A percentile compares a stretch with the other conserved stretches of the same genome.
Evolutionary conservation across 2,329 filamentous ascomycete genomes (phyloP).

Genomic region (Fusarium sp.): DNA sequence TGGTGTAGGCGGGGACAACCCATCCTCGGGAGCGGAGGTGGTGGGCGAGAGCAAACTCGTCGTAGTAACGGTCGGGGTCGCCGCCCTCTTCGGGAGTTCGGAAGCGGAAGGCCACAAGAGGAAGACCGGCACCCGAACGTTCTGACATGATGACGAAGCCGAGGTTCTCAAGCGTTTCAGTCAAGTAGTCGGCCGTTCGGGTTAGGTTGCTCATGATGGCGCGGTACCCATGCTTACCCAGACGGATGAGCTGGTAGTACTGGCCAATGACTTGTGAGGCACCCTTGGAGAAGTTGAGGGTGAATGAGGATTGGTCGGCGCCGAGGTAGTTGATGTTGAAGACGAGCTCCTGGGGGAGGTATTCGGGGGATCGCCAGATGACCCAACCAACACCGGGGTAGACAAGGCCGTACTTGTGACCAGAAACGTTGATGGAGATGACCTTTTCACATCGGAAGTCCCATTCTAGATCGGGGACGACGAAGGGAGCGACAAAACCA

Average conservation of each 20-base stretch:
- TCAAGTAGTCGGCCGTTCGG: conserved; percentile 88
- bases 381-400: conserved; percentile 97
- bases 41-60: conserved; percentile 85
- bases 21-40: conserved; percentile 88
- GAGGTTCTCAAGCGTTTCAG: conserved; percentile 76
- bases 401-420: conserved; percentile 80
- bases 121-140: conserved; percentile 80
- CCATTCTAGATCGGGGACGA: conserved; percentile 86
- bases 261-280: conserved; percentile 95
- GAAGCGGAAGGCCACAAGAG: conserved; percentile 90
- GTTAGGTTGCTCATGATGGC: conserved; percentile 96
- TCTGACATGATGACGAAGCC: conserved; percentile 93
- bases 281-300: conserved; percentile 96
- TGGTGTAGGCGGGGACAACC: conserved; percentile 96
- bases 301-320: conserved; percentile 94
- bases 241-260: conserved; percentile 96
- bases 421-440: conserved; percentile 93
- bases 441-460: conserved; percentile 92
- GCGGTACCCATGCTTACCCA: conserved; percentile 92
- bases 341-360: conserved; percentile 88
- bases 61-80: conserved; percentile 68
- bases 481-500: conserved; percentile 93
- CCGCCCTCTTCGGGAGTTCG: conserved; percentile 63
- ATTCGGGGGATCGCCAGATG: conserved; percentile 86
- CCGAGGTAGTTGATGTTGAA: conserved; percentile 99